A percentile compares a stretch with the other conserved stretches of the same genome.
Conservation (phyloP, 495 filamentous ascomycete species). For the Mytilinidion resinicola region DNA sequence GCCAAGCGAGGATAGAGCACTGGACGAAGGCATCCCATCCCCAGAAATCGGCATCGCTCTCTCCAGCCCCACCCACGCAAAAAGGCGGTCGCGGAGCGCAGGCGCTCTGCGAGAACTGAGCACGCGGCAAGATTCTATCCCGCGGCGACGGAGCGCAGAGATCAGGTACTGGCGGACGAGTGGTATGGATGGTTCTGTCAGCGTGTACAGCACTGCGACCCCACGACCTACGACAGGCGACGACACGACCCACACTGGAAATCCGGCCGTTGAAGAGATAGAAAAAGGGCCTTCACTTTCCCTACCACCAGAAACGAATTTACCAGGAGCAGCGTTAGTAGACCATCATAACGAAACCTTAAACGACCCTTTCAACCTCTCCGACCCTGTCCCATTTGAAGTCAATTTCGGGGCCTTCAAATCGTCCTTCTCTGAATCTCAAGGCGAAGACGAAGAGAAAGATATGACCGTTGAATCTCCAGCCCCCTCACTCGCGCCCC, state of each 20-base stretch:
- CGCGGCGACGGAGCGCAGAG: slow-evolving; percentile 25
- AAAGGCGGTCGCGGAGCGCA: slow-evolving; percentile 29
- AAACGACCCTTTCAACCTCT: not conserved
- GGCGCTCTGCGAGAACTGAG: slow-evolving; percentile 28
- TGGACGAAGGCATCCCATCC: slow-evolving; percentile 11
- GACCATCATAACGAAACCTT: not conserved
- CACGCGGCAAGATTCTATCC: slow-evolving; percentile 5
- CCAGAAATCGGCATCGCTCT: slow-evolving; percentile 27
- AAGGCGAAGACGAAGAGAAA: slow-evolving; percentile 3
- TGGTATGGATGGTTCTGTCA: slow-evolving; percentile 7
- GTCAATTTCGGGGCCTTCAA: slow-evolving; percentile 25
- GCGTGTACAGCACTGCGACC: slow-evolving; percentile 18
- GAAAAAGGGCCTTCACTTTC: not conserved
- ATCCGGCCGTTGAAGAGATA: not conserved
- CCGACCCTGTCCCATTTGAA: slow-evolving; percentile 14
- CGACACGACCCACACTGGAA: slow-evolving; percentile 13
- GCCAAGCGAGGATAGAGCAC: slow-evolving; percentile 15
- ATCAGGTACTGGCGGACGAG: slow-evolving; percentile 29
- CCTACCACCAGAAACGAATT: no score
- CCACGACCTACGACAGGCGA: slow-evolving; percentile 15
- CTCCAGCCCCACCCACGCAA: slow-evolving; percentile 22
- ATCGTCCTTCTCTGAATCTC: slow-evolving; percentile 12
- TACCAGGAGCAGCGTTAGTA: not conserved
- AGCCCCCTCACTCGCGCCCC: not conserved
- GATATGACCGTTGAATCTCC: not conserved